Evolutionary conservation across 164 flowering plant genomes (phyloP), one percentile per base, ranked within the genome.

Genomic region (Magnolia kwangsiensis): DNA sequence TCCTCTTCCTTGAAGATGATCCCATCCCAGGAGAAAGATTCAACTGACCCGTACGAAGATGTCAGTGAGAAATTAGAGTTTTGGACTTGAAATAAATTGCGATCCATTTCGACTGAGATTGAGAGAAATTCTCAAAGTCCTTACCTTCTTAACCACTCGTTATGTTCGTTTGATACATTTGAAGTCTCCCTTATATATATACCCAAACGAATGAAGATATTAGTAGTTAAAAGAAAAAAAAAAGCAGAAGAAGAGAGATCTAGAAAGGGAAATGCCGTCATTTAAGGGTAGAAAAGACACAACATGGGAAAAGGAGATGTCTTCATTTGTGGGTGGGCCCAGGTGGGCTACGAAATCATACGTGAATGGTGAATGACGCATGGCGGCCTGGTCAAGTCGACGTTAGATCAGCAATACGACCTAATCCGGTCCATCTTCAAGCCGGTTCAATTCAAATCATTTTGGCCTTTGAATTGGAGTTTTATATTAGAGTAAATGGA

Each of bases 21-120:
- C 55, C 63, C 64, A 1, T 76, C 77, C 63, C 77, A 69, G 0
- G 79, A 49, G 68, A 78, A 77, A 37, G 50, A 65, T 8, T 76
- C 82, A 0, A 63, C 72, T 1, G 84, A 80, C 4, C 59, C 74
- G 0, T 78, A 37, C 51, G 64, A 69, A 11, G 87, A 87, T 16
- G 83, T 63, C 18, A 78, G 75, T 11, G 80, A 74, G 7, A 82
- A 74, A 74, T 82, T 83, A 7, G 51, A 66, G 37, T 13, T 50
- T 8, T 83, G 78, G 72, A 76, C 75, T 5, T 76, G 66, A 0
- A 68, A 51, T 23, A 55, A 61, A 21, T 68, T 14, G 8, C 51
- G 72, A 78, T 73, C 83, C 78, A 19, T 81, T 76, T 29, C 75
- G 9, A 83, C 76, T 27, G 80, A 58, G 64, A 31, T 67, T n/a